These are phyloP conservation scores for Lichenothelia convexa DNA, from an alignment of 495 filamentous ascomycete genomes.

Conservation along the genomic window DNA sequence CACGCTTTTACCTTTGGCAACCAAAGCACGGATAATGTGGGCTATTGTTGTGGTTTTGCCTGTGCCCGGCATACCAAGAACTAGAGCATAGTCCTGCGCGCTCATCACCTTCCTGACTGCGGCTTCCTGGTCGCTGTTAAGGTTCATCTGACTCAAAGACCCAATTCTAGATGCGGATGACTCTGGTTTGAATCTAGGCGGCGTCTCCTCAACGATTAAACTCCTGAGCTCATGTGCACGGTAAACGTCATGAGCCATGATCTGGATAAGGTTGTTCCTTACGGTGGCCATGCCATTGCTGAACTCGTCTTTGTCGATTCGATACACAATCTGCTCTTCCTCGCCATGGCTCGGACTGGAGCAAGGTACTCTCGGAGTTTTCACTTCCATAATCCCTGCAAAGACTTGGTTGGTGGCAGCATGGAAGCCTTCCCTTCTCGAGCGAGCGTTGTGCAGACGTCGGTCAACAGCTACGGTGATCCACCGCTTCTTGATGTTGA, in stretches of 20 bases:
- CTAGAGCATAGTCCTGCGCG: conserved; percentile 82
- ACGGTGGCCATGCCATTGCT: conserved; percentile 93
- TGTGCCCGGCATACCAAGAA: conserved; percentile 94
- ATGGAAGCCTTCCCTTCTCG: conserved; percentile 57
- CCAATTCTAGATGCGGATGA: conserved; percentile 41
- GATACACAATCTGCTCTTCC: conserved; percentile 47
- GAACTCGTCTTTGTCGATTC: conserved; percentile 94
- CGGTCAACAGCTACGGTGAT: conserved; percentile 83
- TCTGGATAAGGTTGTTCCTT: conserved; percentile 76
- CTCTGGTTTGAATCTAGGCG: conserved; percentile 53
- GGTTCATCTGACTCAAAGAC: conserved; percentile 27
- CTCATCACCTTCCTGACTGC: conserved; percentile 91
- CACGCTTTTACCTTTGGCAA: conserved; percentile 78
- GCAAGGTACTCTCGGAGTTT: no score
- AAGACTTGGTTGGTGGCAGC: conserved; percentile 62
- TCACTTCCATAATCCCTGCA: conserved; percentile 76
- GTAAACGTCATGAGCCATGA: conserved; percentile 67
- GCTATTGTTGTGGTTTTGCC: conserved; percentile 96
- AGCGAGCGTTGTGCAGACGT: conserved; percentile 66
- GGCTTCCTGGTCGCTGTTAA: conserved; percentile 73
- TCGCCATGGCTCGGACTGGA: conserved; percentile 25
- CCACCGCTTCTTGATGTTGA: conserved; percentile 46
- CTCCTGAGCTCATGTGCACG: conserved; percentile 55
- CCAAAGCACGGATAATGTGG: conserved; percentile 84
- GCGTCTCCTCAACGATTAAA: conserved; percentile 53